Conservation (phyloP, 345 rosid species). For the Excoecaria cochinchinensis region DNA sequence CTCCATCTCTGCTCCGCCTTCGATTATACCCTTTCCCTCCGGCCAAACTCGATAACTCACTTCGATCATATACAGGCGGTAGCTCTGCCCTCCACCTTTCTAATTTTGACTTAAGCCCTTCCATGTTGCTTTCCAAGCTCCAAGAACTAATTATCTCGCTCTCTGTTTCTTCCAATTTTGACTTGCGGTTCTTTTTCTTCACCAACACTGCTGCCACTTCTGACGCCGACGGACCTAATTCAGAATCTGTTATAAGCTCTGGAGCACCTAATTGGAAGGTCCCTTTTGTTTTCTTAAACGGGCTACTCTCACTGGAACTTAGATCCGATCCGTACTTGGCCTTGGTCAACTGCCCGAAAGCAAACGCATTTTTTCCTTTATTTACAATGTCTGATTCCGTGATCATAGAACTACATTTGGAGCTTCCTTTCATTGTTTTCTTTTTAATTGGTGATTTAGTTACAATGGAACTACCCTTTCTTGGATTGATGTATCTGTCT, state of each 20-base stretch:
- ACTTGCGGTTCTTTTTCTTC: slow-evolving; percentile 30
- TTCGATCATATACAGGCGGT: slow-evolving; percentile 58
- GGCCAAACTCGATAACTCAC: slow-evolving; percentile 35
- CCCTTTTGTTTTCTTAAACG: slow-evolving; percentile 16
- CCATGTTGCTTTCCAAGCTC: slow-evolving; percentile 65
- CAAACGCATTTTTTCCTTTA: slow-evolving; percentile 4
- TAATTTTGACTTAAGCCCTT: slow-evolving; percentile 75
- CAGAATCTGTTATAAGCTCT: slow-evolving; percentile 52
- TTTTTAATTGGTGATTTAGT: no score
- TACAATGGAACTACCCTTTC: slow-evolving; percentile 28
- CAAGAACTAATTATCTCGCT: slow-evolving; percentile 49
- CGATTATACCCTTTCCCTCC: slow-evolving; percentile 31
- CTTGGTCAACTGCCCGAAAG: neutral
- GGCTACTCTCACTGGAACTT: neutral
- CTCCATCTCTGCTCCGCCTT: slow-evolving; percentile 41
- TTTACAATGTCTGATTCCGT: slow-evolving; percentile 11
- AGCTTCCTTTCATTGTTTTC: slow-evolving; percentile 10
- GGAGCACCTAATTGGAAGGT: slow-evolving; percentile 32
- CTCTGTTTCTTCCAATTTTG: slow-evolving; percentile 40
- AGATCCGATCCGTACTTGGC: slow-evolving; percentile 1
- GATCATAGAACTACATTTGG: neutral
- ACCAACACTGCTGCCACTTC: slow-evolving; percentile 72
- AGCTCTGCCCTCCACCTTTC: slow-evolving; percentile 81
- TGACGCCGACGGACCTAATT: slow-evolving; percentile 83
- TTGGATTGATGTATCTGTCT: slow-evolving; percentile 21